Evolutionary conservation across 805 yeast genomes (phyloP).

Genomic region (Barnettozyma sucrosica): DNA sequence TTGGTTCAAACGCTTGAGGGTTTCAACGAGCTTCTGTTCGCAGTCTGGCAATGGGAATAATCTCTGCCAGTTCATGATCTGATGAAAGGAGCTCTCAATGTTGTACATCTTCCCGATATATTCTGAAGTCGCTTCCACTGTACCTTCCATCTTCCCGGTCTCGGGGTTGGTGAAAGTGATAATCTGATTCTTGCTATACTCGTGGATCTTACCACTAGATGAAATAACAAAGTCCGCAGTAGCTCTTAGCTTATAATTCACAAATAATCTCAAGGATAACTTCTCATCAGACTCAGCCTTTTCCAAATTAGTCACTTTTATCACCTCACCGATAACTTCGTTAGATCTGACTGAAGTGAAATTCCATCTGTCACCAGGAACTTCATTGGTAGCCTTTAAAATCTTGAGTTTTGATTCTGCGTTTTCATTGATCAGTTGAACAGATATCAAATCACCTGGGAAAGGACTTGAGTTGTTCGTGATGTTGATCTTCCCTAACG

Average conservation of each 20-base stretch:
- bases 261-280: constrained; percentile 48
- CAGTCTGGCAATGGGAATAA: constrained; percentile 32
- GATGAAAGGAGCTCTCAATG: constrained; percentile 47
- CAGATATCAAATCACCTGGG: constrained; percentile 27
- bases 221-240: constrained; percentile 48
- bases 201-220: constrained; percentile 41
- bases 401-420: constrained; percentile 48
- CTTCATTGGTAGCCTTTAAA: constrained; percentile 64
- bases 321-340: constrained; percentile 67
- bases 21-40: constrained; percentile 40
- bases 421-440: constrained; percentile 50
- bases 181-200: constrained; percentile 43
- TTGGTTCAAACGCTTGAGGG: constrained; percentile 45
- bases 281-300: constrained; percentile 45
- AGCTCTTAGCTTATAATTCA: constrained; percentile 60
- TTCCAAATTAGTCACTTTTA: constrained; percentile 57
- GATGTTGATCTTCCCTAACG: constrained; percentile 44
- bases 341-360: constrained; percentile 67
- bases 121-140: constrained; percentile 49
- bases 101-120: constrained; percentile 68
- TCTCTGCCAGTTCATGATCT: constrained; percentile 48
- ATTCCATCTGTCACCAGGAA: constrained; percentile 49
- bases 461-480: constrained; percentile 24
- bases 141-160: constrained; percentile 36
- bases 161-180: constrained; percentile 34